A percentile compares a stretch with the other conserved stretches of the same genome.
These are phyloP conservation scores for Amniculicola lignicola DNA, from an alignment of 495 filamentous ascomycete species.

Conservation along the genomic window DNA sequence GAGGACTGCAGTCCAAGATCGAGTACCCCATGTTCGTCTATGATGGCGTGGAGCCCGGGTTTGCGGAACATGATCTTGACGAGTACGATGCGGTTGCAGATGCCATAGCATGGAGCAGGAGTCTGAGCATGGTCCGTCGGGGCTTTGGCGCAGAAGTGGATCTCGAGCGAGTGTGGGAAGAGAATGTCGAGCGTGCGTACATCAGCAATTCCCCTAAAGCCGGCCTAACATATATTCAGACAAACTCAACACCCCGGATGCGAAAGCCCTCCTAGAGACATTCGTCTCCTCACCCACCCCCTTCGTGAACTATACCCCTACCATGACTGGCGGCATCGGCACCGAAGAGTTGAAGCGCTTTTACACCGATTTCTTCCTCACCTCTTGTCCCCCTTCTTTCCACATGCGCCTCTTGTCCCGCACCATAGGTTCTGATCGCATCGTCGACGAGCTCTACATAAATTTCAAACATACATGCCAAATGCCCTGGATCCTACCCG, in stretches of 20 bases:
- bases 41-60: slow-evolving; percentile 42
- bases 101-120: slow-evolving; percentile 51
- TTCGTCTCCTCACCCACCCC: slow-evolving; percentile 55
- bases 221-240: slow-evolving; percentile 29
- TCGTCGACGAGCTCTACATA: slow-evolving; percentile 59
- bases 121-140: slow-evolving; percentile 45
- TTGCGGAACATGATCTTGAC: slow-evolving; percentile 54
- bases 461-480: slow-evolving; percentile 67
- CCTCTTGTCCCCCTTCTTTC: slow-evolving; percentile 64
- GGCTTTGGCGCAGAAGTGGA: slow-evolving; percentile 60
- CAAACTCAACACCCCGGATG: slow-evolving; percentile 37
- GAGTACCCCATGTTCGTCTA: slow-evolving; percentile 47
- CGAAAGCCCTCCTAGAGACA: slow-evolving; percentile 50
- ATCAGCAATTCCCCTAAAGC: not conserved
- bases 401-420: slow-evolving; percentile 67
- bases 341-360: slow-evolving; percentile 62
- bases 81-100: slow-evolving; percentile 50
- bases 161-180: slow-evolving; percentile 58
- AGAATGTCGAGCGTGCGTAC: slow-evolving; percentile 54
- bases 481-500: slow-evolving; percentile 80
- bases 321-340: slow-evolving; percentile 72
- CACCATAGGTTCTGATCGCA: slow-evolving; percentile 60
- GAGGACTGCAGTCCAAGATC: slow-evolving; percentile 46
- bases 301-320: slow-evolving; percentile 56
- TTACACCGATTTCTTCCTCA: slow-evolving; percentile 72